phyloP scores from a whole-genome alignment of 169 alveolate genomes.

The Eimeria necatrix region DNA sequence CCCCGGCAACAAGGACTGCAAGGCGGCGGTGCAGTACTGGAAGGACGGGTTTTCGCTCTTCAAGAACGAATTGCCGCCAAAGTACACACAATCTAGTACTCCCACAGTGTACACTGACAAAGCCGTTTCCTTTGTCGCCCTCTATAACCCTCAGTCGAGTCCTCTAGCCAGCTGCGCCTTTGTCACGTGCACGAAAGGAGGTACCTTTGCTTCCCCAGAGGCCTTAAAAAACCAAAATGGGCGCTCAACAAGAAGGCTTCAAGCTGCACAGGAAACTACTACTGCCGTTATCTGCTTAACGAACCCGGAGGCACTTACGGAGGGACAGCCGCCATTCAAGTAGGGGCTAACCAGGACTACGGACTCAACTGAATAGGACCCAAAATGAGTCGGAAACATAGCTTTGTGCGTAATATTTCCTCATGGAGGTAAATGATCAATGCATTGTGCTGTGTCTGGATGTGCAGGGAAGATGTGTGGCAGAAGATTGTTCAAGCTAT shows the following conservation, averaged over 20 bases:
- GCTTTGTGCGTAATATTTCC: too few species aligned
- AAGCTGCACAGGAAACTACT: neutral
- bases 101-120: neutral
- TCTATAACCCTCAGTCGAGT: constrained; percentile 37
- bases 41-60: constrained; percentile 9
- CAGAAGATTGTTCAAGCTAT: too few species aligned
- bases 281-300: constrained; percentile 41
- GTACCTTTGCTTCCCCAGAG: too few species aligned
- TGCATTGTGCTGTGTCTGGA: too few species aligned
- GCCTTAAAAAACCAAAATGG: too few species aligned
- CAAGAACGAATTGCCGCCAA: neutral
- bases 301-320: constrained; percentile 14
- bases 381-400: too few species aligned
- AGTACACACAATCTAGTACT: neutral
- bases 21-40: constrained; percentile 56
- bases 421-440: too few species aligned
- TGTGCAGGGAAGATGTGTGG: too few species aligned
- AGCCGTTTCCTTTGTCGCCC: constrained; percentile 64
- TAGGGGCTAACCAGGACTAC: too few species aligned
- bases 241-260: too few species aligned
- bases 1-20: neutral
- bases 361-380: too few species aligned
- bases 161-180: constrained; percentile 9
- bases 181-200: neutral
- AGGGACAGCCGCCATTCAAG: constrained; percentile 44